Evolutionary conservation across 257 asterid genomes (phyloP), one percentile per base, ranked within the genome.

Genomic region (Solanum lycopersicoides): DNA sequence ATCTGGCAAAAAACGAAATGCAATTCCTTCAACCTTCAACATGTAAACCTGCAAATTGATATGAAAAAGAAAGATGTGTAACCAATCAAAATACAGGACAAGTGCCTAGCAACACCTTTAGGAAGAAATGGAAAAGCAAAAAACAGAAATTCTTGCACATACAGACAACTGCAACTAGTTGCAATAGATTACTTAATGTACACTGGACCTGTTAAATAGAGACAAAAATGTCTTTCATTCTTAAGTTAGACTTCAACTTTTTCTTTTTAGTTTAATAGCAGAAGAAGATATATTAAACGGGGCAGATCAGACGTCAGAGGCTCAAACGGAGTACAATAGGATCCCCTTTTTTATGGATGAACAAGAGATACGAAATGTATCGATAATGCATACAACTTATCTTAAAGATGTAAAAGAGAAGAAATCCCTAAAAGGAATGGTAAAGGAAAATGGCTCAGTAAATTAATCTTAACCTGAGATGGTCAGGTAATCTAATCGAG

Each of bases 21-120:
- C 98, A 75, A 97, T 97, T 91, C 99, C 99, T 92, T 97, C 99
- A 86, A 97, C 99, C 91, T 95, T 97, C 95, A 96, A 91, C 98
- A 95, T 92, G 89, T 97, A 95, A 86, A 97, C 98, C 99, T 97
- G 95, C 91, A 87, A 89, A 72, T 28, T 12, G 32, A 71, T 65
- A 30, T 5, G 1, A 20, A 21, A 13, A n/a, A n/a, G 45, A 7
- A 44, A 41, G 23, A n/a, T 13, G 56, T 53, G 30, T 23, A 42
- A 80, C 18, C 44, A 80, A 47, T 80, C 85, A 80, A 80, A 79
- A 25, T 14, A 9, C 16, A 28, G 18, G 2, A 16, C 84, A 0
- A 15, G 41, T 45, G 42, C 63, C 12, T 15, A 9, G 84, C 28
- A 79, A 45, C 66, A 79, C 84, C 66, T 45, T 50, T 79, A 45